Base-by-base conservation (phyloP, 78 protist genomes). In the Anaeramoeba ignava region DNA sequence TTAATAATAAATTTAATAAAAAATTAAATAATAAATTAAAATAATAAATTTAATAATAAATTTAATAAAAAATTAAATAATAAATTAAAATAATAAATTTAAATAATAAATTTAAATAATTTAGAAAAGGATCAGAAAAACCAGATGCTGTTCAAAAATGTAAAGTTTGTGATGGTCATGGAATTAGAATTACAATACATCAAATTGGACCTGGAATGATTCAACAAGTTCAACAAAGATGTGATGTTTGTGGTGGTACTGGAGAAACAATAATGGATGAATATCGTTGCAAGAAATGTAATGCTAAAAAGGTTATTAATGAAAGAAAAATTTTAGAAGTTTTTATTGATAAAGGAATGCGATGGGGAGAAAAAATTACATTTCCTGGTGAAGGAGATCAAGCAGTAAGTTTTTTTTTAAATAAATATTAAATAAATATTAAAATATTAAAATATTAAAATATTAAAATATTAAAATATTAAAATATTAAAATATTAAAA, bases 331-430 rank as follows among this genome's bases (percentile, higher is more conserved):
- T 89, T 41, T 84, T 95, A 0, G 96, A 94, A 83, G 96, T 97
- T 54, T 83, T 91, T 82, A 87, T 97, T 80, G 96, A 95, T 80
- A 84, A 84, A 82, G 99, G 99, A 79, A 94, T 92, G 96, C 83
- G 84, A 68, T 79, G 89, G 78, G 92, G 92, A 38, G 90, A 91
- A 85, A 92, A 91, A 87, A 89, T 96, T 84, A 85, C 78, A 36
- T 96, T 96, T 85, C n/a, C 82, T 0, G 97, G 94, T 12, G 97
- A 97, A 91, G 97, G 93, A 67, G 96, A 94, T 78, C 95, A 93
- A 82, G 68, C 33, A 39, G 67, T 17, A 39, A 1, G 41, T 38
- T 40, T 23, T 3, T 82, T 33, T 27, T 38, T 36, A 2, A 8
- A 33, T 78, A 41, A 2, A 1, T 38, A 1, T 17, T 37, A 3